These are phyloP conservation scores for Candida michaelii DNA, from an alignment of 805 yeast genomes.

Conservation along the genomic window DNA sequence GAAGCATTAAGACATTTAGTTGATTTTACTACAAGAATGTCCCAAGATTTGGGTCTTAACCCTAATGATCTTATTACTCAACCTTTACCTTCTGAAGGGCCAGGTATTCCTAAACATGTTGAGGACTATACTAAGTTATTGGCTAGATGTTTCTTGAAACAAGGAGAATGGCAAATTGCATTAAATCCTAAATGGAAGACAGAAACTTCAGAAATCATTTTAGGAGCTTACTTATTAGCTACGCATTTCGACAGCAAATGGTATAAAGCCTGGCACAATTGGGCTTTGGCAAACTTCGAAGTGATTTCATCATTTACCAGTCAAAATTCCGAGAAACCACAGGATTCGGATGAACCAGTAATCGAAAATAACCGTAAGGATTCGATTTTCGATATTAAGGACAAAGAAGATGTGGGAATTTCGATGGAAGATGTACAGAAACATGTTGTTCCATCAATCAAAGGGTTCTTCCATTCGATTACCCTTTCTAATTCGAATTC, in stretches of 20 bases:
- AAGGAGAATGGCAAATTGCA: constrained; percentile 97
- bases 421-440: constrained; percentile 65
- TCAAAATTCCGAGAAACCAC: constrained; percentile 26
- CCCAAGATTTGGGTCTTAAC: constrained; percentile 81
- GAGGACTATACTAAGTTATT: constrained; percentile 80
- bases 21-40: constrained; percentile 88
- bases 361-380: not conserved
- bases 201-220: constrained; percentile 73
- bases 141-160: constrained; percentile 93
- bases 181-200: constrained; percentile 78
- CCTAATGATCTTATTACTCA: constrained; percentile 86
- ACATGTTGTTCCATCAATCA: constrained; percentile 94
- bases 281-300: constrained; percentile 98
- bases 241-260: constrained; percentile 91
- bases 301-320: constrained; percentile 67
- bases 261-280: constrained; percentile 99
- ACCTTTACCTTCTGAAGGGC: constrained; percentile 72
- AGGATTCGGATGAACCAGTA: constrained; percentile 15
- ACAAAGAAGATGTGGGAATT: constrained; percentile 17
- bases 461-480: constrained; percentile 93
- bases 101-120: constrained; percentile 72
- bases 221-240: constrained; percentile 90
- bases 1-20: constrained; percentile 85
- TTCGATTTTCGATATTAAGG: constrained; percentile 13
- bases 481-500: constrained; percentile 84